Conservation (phyloP, 2,329 filamentous ascomycete species). For the Clonostachys rhizophaga region DNA sequence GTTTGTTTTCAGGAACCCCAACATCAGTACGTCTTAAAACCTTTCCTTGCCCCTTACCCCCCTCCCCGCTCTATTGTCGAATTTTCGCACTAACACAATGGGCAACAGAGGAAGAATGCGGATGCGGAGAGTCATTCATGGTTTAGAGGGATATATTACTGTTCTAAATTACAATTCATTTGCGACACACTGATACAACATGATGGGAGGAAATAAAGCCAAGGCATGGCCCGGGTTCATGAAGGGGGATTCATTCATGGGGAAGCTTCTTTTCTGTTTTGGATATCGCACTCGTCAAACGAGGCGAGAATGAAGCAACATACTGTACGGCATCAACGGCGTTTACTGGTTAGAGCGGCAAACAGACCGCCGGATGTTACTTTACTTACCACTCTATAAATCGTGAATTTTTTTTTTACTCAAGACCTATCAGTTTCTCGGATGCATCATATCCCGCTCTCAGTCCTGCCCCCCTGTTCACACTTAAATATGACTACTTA, state of each 20-base stretch:
- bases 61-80: not conserved
- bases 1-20: constrained; percentile 95
- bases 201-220: too few species aligned
- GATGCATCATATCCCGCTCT: too few species aligned
- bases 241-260: too few species aligned
- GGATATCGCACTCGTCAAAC: not conserved
- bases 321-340: not conserved
- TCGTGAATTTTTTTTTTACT: too few species aligned
- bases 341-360: not conserved
- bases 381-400: not conserved
- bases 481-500: too few species aligned
- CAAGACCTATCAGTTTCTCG: too few species aligned
- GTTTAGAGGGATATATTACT: constrained; percentile 38
- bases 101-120: constrained; percentile 83
- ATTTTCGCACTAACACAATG: not conserved
- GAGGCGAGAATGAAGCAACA: not conserved
- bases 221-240: too few species aligned
- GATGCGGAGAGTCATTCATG: constrained; percentile 96
- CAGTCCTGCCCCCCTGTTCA: too few species aligned
- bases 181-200: too few species aligned
- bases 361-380: not conserved
- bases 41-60: too few species aligned
- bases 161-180: too few species aligned
- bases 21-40: constrained; percentile 77
- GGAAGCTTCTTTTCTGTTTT: not conserved